Base-by-base conservation (phyloP, 768 basidiomycete genomes). In the Suillus variegatus region DNA sequence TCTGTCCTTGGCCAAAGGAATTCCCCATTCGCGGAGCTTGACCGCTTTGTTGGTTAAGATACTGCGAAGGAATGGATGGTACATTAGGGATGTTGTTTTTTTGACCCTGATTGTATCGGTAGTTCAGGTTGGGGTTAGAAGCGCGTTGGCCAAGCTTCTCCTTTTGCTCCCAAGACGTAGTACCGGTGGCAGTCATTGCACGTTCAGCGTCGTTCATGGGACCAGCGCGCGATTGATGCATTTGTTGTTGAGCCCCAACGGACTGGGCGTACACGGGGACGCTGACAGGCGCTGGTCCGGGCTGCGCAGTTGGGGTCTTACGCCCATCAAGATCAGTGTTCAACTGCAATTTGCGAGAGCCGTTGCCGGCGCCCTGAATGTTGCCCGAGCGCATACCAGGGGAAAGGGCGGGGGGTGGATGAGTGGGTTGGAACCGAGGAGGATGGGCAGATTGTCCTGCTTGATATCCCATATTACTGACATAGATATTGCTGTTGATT, bases 11-110 rank as follows among this genome's bases (percentile, higher is more conserved):
- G 47, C 64, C 68, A 61, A 82, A 83, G 40, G 76, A 71, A 18
- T 78, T 74, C 18, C 64, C 82, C 77, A 73, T 80, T 70, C 67
- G 82, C 72, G 68, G 82, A 68, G 66, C 79, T 71, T 76, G 72
- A 67, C 73, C 65, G 38, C 68, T 65, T 13, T 69, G 67, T 66
- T 89, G 87, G 66, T 87, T 89, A 28, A 92, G 79, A 71, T 88
- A 93, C 73, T 93, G 91, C 36, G 82, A 74, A 28, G 92, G 92
- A 65, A 93, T 88, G 41, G 87, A 79, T 2, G 92, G 92, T 8
- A 93, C 89, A 57, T 77, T 89, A 7, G 91, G 90, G 36, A 91
- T 78, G 36, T 72, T 71, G 60, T 72, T 71, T 51, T 82, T 78
- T 65, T 77, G 77, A 36, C 65, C 63, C 35, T 74, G 76, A 58